Base-by-base conservation (phyloP, 73 alveolate species). In the Symbiodinium natans region DNA sequence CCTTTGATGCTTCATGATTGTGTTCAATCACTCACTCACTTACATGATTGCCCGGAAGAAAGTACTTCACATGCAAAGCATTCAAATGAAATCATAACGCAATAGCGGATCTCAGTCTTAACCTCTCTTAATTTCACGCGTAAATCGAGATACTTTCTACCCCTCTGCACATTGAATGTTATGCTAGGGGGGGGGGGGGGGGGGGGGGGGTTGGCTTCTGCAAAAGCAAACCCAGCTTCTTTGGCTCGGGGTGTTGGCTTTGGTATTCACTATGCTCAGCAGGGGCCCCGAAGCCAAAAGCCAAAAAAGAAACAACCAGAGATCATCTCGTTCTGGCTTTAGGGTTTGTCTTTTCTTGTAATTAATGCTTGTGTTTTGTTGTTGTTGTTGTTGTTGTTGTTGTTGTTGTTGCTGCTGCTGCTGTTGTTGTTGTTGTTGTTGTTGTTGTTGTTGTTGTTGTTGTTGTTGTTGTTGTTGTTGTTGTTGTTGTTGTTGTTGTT, bases 71-170 rank as follows among this genome's bases (percentile, higher is more conserved):
- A 15, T 13, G 74, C 31, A 75, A 21, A 5, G 15, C 10, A 21
- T 46, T 31, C 21, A 10, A 27, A 7, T 29, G 29, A 27, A 75
- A 4, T 5, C 68, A 39, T 25, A 63, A 9, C 68, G 88, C 29
- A 41, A 41, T 3, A 1, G 17, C 83, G 83, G 48, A 54, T 52
- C 93, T 31, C 83, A 41, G 40, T 82, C 93, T 83, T 52, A 36
- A n/a, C 27, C 93, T 56, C 54, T 83, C 59, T 52, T 56, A 6
- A 83, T 83, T 21, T 83, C 93, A 33, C 82, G 93, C 40, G 93
- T 82, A 82, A 86, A 52, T 15, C 80, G 36, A 86, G 93, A 52
- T 86, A 83, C 31, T 56, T 83, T 86, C 39, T 13, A 15, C 8
- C 8, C 63, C 63, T 17, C 23, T 8, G 63, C 63, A 8, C 23